Percentiles rank a stretch among this genome's conserved stretches.
Conservation (phyloP, 352 stramenopile species). For the Globisporangium viniferum region DNA sequence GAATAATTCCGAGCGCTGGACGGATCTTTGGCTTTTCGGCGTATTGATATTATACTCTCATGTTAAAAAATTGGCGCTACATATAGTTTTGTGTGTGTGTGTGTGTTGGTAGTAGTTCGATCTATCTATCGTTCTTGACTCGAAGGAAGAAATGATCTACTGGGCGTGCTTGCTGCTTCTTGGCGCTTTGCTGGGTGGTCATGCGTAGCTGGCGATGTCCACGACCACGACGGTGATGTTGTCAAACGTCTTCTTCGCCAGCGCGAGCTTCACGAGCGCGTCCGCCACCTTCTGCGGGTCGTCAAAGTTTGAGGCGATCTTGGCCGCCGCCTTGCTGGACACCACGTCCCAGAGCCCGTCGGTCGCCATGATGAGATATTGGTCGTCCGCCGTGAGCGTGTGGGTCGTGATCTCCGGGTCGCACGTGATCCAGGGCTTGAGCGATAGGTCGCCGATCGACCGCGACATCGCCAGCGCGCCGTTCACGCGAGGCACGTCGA, state of each 20-base stretch:
- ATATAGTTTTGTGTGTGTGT: background rate
- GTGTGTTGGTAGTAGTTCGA: background rate
- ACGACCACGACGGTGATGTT: slow-evolving; percentile 81
- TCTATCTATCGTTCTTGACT: background rate
- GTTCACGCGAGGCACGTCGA: slow-evolving; percentile 83
- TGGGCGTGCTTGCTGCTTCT: background rate
- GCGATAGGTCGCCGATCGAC: slow-evolving; percentile 77
- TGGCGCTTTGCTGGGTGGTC: slow-evolving; percentile 8
- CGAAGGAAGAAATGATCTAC: background rate
- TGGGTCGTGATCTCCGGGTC: slow-evolving; percentile 77
- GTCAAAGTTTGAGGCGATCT: slow-evolving; percentile 44
- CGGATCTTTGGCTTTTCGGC: background rate
- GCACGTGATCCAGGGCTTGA: slow-evolving; percentile 75
- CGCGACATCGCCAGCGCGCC: slow-evolving; percentile 76
- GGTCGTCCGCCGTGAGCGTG: slow-evolving; percentile 47
- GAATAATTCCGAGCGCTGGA: too few relatives aligned
- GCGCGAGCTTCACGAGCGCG: slow-evolving; percentile 54
- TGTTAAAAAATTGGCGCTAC: slow-evolving; percentile 1
- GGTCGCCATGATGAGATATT: slow-evolving; percentile 77
- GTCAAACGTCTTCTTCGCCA: slow-evolving; percentile 56
- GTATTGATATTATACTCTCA: background rate
- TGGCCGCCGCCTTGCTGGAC: slow-evolving; percentile 57
- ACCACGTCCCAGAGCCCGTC: slow-evolving; percentile 86
- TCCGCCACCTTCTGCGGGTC: slow-evolving; percentile 59
- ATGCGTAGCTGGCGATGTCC: slow-evolving; percentile 55